phyloP scores from a whole-genome alignment of 257 asterid species.

The Solanum sparsipilum region DNA sequence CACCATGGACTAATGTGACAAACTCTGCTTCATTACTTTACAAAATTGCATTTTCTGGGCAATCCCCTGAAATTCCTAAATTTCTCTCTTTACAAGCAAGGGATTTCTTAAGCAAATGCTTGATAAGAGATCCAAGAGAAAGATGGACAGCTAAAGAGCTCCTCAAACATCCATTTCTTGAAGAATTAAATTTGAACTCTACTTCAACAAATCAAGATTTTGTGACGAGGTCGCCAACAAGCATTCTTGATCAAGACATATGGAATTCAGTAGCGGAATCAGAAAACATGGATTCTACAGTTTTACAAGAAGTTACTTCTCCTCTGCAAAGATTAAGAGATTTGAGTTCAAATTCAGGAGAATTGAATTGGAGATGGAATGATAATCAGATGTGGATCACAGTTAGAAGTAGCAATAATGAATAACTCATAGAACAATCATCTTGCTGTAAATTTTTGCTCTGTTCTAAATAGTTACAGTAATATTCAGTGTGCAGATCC shows the following conservation, averaged over 20 bases:
- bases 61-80: conserved; percentile 46
- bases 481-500: conserved; percentile 17
- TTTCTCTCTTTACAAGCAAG: conserved; percentile 35
- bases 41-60: conserved; percentile 50
- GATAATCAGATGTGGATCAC: conserved; percentile 42
- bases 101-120: conserved; percentile 59
- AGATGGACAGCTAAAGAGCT: conserved; percentile 61
- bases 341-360: conserved; percentile 15
- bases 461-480: background rate
- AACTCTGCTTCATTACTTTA: conserved; percentile 22
- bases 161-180: conserved; percentile 49
- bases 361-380: conserved; percentile 20
- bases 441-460: background rate
- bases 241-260: conserved; percentile 57
- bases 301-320: background rate
- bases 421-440: background rate
- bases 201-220: conserved; percentile 2
- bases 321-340: conserved; percentile 15
- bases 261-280: conserved; percentile 54
- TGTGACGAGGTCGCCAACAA: conserved; percentile 38
- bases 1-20: conserved; percentile 48
- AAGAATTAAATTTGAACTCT: background rate
- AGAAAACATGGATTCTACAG: background rate
- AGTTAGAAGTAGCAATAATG: conserved; percentile 17
- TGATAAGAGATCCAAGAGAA: conserved; percentile 35